Percentiles rank a stretch among this genome's conserved stretches.
Conservation (phyloP, 441 rosid genomes). For the Biscutella auriculata region DNA sequence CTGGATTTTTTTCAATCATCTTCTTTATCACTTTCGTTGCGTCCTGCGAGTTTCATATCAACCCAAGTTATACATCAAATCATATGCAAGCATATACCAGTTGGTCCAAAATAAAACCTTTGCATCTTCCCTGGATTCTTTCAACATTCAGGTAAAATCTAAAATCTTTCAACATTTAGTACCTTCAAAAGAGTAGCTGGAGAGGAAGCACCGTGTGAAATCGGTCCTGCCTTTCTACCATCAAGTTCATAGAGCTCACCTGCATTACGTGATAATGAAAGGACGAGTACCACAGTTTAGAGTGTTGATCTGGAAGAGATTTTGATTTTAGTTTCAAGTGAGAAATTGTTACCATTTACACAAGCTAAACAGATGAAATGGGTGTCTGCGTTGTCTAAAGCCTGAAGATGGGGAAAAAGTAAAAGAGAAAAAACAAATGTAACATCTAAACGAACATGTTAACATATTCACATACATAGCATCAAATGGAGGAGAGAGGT, state of each 20-base stretch:
- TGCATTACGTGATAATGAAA: constrained; percentile 4
- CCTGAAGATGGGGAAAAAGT: constrained; percentile 35
- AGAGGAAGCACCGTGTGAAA: constrained; percentile 61
- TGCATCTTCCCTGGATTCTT: background rate
- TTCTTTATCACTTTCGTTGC: constrained; percentile 53
- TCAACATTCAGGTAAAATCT: background rate
- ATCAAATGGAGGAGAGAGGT: background rate
- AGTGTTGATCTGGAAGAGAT: background rate
- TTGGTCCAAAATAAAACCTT: background rate
- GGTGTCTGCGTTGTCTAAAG: constrained; percentile 50
- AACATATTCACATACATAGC: background rate
- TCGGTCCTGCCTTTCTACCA: constrained; percentile 76
- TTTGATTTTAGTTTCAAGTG: background rate
- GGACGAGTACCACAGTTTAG: background rate
- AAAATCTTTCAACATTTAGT: constrained; percentile 2
- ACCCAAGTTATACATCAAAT: background rate
- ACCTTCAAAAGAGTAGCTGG: constrained; percentile 66
- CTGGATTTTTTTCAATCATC: constrained; percentile 68
- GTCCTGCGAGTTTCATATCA: constrained; percentile 32
- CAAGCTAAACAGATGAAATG: constrained; percentile 82
- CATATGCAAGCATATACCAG: background rate
- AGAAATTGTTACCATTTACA: constrained; percentile 49
- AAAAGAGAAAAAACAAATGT: background rate
- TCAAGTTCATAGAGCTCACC: constrained; percentile 84
- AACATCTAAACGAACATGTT: background rate